Evolutionary conservation across 331 rosid species (phyloP), one percentile per base, ranked within the genome.

Genomic region (Cydonia oblonga): DNA sequence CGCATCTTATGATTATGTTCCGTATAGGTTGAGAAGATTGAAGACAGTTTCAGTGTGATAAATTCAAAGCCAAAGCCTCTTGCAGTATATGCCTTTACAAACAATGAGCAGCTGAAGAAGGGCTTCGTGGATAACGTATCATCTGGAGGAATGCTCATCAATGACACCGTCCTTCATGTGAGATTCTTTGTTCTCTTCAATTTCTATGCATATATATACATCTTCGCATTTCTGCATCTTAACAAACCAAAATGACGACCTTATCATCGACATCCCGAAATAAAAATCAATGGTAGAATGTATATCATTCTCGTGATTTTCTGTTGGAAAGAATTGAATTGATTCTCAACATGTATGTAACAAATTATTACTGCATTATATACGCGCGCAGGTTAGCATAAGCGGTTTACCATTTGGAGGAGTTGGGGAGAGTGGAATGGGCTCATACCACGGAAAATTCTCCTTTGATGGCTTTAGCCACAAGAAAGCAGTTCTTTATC

Each of bases 401-500:
- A 60, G 56, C 0, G 91, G 96, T 7, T 81, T 91, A 71, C 97
- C 97, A 19, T 91, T 91, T 64, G 97, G 97, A 81, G 97, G 97
- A 68, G 93, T 91, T 2, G 97, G 81, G 75, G 97, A 91, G 83
- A 91, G 97, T 80, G 97, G 97, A 68, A 91, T 89, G 93, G 97
- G 96, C 2, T 74, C 75, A 24, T 91, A 91, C 73, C 97, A 91
- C 71, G 97, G 97, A 1, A 91, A 91, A 59, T 87, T 82, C 81
- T 89, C 97, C 1, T 91, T 86, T 70, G 92, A 91, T 75, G 82
- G 84, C 29, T 91, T 91, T 77, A 91, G 97, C 81, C 97, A 91
- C 54, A 85, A 80, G 81, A 91, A 89, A 66, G n/a, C 97, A 20
- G 93, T 91, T 16, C 80, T 91, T 18, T 91, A 89, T 10, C 89